These are phyloP conservation scores for Poa pratensis DNA, from an alignment of 176 grass and related monocot species.

Conservation along the genomic window DNA sequence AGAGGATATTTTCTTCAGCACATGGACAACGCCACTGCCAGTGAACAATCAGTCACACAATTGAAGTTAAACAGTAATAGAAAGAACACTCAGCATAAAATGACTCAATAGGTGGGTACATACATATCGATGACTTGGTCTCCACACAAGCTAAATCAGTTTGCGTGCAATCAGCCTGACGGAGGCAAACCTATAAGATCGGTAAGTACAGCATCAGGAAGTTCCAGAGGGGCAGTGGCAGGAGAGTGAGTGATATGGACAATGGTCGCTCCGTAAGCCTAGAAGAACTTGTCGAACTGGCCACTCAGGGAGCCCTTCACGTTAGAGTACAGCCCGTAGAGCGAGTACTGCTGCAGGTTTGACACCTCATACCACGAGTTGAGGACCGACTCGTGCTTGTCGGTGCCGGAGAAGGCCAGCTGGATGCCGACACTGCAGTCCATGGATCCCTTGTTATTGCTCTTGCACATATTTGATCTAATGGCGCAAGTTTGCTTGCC, in stretches of 20 bases:
- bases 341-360: slow-evolving; percentile 90
- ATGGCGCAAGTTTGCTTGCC: slow-evolving; percentile 77
- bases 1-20: not conserved
- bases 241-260: slow-evolving; percentile 46
- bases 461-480: slow-evolving; percentile 76
- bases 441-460: slow-evolving; percentile 68
- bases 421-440: slow-evolving; percentile 96
- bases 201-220: slow-evolving; percentile 18
- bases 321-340: slow-evolving; percentile 85
- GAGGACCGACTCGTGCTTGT: slow-evolving; percentile 85
- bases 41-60: not conserved
- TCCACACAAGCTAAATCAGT: slow-evolving; percentile 39
- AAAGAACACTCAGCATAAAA: slow-evolving; percentile 8
- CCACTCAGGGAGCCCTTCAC: slow-evolving; percentile 68
- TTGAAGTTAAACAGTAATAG: slow-evolving; percentile 3
- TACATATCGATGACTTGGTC: slow-evolving; percentile 19
- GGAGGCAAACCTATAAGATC: slow-evolving; percentile 18
- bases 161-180: slow-evolving; percentile 29
- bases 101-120: slow-evolving; percentile 10
- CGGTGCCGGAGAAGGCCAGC: slow-evolving; percentile 90
- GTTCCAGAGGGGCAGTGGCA: slow-evolving; percentile 16
- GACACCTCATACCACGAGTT: slow-evolving; percentile 99
- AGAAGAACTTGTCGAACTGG: slow-evolving; percentile 85
- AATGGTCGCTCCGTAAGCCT: slow-evolving; percentile 31
- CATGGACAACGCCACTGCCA: not conserved